Conservation (phyloP, 176 grass and related monocot species). For the Oryza punctata region DNA sequence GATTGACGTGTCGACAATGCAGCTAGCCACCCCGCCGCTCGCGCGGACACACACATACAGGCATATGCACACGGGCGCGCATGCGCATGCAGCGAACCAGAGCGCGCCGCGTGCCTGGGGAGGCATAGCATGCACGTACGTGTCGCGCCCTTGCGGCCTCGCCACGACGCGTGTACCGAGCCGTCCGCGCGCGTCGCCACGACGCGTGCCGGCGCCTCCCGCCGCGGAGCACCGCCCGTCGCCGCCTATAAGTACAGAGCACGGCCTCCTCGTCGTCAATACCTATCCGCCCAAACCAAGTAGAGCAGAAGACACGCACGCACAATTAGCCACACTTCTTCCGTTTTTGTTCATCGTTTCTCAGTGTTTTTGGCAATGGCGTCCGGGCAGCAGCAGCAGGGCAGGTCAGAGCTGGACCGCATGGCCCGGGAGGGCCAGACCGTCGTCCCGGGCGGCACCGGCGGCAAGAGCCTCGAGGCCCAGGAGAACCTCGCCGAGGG, state of each 20-base stretch:
- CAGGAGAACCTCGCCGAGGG: constrained; percentile 75
- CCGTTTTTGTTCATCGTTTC: too few species aligned
- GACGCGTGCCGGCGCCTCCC: constrained; percentile 28
- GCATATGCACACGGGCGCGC: too few species aligned
- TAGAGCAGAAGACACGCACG: neutral
- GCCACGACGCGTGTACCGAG: constrained; percentile 2
- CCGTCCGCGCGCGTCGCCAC: constrained; percentile 43
- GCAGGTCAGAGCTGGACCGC: constrained; percentile 56
- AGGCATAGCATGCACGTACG: neutral
- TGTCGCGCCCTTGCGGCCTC: neutral
- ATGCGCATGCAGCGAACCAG: neutral
- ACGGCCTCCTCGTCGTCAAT: neutral
- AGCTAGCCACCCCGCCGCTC: too few species aligned
- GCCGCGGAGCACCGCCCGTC: neutral
- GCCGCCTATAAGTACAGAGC: constrained; percentile 14
- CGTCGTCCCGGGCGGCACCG: constrained; percentile 68
- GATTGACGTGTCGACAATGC: neutral
- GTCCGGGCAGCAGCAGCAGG: constrained; percentile 50
- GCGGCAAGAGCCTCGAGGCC: constrained; percentile 60
- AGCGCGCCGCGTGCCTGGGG: neutral
- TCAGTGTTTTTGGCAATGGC: constrained; percentile 34
- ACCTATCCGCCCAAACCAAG: neutral
- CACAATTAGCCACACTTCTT: neutral
- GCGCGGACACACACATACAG: too few species aligned
- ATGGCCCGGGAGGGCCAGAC: constrained; percentile 59